Evolutionary conservation across 2,329 filamentous ascomycete species (phyloP).

Genomic region (Biscogniauxia marginata): DNA sequence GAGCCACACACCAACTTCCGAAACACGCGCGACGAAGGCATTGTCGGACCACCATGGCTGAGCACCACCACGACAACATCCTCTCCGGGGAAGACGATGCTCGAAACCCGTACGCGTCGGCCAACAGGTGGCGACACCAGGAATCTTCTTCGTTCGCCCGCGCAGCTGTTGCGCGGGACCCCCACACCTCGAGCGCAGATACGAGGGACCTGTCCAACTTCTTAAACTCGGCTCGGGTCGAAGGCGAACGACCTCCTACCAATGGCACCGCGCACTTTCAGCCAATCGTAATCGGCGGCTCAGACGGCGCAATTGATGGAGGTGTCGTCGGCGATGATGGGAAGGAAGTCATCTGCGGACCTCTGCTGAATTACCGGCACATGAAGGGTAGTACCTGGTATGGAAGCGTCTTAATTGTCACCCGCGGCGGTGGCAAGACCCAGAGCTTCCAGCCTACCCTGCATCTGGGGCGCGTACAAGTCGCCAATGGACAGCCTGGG

Average conservation of each 20-base stretch:
- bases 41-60: slow-evolving; percentile 19
- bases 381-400: slow-evolving; percentile 72
- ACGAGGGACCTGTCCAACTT: slow-evolving; percentile 56
- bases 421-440: slow-evolving; percentile 64
- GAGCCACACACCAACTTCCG: slow-evolving; percentile 6
- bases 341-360: slow-evolving; percentile 67
- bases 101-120: slow-evolving; percentile 54
- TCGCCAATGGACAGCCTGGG: slow-evolving; percentile 23
- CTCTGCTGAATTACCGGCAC: slow-evolving; percentile 73
- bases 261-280: slow-evolving; percentile 39
- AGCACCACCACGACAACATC: slow-evolving; percentile 21
- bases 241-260: slow-evolving; percentile 35
- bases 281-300: slow-evolving; percentile 49
- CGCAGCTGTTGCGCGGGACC: slow-evolving; percentile 43
- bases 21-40: neutral
- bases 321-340: slow-evolving; percentile 37
- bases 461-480: slow-evolving; percentile 44
- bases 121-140: slow-evolving; percentile 62
- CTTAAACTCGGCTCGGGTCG: slow-evolving; percentile 53
- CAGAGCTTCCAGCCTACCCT: slow-evolving; percentile 60
- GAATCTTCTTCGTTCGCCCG: slow-evolving; percentile 57
- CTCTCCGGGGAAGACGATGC: slow-evolving; percentile 34
- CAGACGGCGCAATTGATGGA: slow-evolving; percentile 28
- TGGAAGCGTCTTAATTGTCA: slow-evolving; percentile 83
- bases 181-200: slow-evolving; percentile 38